Evolutionary conservation across 2,329 filamentous ascomycete genomes (phyloP).

Genomic region (Aspergillus proliferans): DNA sequence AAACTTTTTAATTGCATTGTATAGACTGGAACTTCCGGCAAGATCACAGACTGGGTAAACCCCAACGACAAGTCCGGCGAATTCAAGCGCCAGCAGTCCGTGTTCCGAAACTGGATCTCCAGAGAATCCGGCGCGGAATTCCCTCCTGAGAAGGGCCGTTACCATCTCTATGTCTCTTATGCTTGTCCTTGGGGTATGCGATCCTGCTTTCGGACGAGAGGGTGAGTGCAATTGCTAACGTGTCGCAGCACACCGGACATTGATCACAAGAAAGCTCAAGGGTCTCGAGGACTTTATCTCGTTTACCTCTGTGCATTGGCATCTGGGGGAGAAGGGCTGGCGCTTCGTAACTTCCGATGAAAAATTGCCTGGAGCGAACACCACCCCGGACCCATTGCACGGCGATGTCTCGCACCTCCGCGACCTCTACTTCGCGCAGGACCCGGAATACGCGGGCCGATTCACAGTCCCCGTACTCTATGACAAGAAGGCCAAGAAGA

Average conservation of each 20-base stretch:
- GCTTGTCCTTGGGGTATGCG: constrained; percentile 75
- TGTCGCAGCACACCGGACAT: constrained; percentile 64
- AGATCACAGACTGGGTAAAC: constrained; percentile 79
- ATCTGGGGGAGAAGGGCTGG: constrained; percentile 75
- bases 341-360: constrained; percentile 67
- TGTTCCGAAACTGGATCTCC: constrained; percentile 76
- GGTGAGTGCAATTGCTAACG: not conserved
- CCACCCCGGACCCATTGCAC: constrained; percentile 52
- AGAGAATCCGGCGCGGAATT: constrained; percentile 66
- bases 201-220: not conserved
- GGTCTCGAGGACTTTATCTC: constrained; percentile 79
- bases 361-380: constrained; percentile 50
- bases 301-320: constrained; percentile 84
- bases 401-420: constrained; percentile 66
- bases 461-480: constrained; percentile 84
- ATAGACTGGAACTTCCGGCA: constrained; percentile 29
- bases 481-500: constrained; percentile 62
- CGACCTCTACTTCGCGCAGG: constrained; percentile 70
- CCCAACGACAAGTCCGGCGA: constrained; percentile 74
- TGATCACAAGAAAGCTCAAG: constrained; percentile 86
- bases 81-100: constrained; percentile 81
- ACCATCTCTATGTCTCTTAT: constrained; percentile 92
- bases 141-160: constrained; percentile 78
- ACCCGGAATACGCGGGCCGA: constrained; percentile 66
- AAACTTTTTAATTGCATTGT: not conserved